These are phyloP conservation scores for Xylaria arbuscula DNA, from an alignment of 2,329 filamentous ascomycete genomes.

Conservation along the genomic window DNA sequence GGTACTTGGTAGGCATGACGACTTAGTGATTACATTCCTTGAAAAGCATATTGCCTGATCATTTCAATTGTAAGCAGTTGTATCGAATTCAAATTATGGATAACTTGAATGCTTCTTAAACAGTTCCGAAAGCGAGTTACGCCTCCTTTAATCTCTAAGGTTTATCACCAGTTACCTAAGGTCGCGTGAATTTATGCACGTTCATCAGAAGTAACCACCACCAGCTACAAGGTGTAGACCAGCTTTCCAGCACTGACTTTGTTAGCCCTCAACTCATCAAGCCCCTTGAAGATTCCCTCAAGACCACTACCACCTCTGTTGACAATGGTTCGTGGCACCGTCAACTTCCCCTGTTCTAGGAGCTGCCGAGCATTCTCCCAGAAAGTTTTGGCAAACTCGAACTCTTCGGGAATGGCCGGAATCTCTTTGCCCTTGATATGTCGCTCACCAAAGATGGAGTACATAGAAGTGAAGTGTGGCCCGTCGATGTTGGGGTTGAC, in stretches of 20 bases:
- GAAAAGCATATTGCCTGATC: no score
- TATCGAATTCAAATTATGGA: no score
- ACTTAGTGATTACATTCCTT: no score
- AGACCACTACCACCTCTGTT: neutral
- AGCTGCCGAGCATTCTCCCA: neutral
- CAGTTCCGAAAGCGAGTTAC: no score
- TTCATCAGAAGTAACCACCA: neutral
- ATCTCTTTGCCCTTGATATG: neutral
- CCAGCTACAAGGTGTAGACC: neutral
- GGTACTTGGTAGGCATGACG: no score
- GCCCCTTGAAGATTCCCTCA: neutral
- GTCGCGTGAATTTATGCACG: no score
- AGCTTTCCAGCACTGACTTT: neutral
- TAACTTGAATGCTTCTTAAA: no score
- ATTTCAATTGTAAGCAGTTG: no score
- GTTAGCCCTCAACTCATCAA: neutral
- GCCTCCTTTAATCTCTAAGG: no score
- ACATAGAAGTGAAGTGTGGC: neutral
- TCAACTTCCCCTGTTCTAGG: neutral
- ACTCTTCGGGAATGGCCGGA: neutral
- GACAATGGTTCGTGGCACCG: neutral
- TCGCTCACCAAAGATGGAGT: neutral
- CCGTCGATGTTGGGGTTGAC: neutral
- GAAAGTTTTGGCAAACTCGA: neutral
- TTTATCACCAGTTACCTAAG: no score